Conservation (phyloP, 768 basidiomycete species). For the Lactarius hengduanensis region DNA sequence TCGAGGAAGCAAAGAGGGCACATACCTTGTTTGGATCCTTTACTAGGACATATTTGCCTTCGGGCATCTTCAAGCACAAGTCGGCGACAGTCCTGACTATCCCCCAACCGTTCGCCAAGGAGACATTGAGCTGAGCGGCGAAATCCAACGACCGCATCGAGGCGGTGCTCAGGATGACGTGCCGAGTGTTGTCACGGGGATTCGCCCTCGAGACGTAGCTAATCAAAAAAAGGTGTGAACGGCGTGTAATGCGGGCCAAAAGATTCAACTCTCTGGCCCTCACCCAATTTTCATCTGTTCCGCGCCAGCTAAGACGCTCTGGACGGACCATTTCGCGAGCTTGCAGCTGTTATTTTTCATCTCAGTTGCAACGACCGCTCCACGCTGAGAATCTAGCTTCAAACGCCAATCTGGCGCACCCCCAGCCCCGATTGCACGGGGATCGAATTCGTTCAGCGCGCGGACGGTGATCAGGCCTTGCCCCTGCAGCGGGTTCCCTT, state of each 20-base stretch:
- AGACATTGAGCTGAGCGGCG: constrained; percentile 92
- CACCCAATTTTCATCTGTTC: constrained; percentile 98
- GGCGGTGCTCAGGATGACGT: constrained; percentile 92
- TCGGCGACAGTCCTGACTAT: constrained; percentile 95
- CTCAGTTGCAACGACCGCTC: constrained; percentile 97
- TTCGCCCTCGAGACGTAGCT: constrained; percentile 95
- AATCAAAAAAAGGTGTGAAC: constrained; percentile 21
- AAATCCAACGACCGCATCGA: constrained; percentile 95
- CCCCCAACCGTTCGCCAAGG: constrained; percentile 95
- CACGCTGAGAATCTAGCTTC: constrained; percentile 94
- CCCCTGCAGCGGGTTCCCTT: constrained; percentile 60
- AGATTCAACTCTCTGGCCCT: constrained; percentile 39
- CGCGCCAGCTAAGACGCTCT: constrained; percentile 91
- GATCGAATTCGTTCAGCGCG: constrained; percentile 96
- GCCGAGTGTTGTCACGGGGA: constrained; percentile 92
- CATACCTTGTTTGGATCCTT: constrained; percentile 97
- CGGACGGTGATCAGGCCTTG: constrained; percentile 88
- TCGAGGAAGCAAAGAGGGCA: constrained; percentile 26
- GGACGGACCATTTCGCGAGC: constrained; percentile 95
- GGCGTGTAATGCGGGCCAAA: constrained; percentile 3
- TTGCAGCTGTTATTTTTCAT: constrained; percentile 99
- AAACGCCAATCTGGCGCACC: constrained; percentile 98
- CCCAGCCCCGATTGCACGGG: constrained; percentile 83
- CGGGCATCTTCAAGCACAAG: constrained; percentile 92
- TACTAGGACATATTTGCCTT: constrained; percentile 96